Conservation (phyloP, 306 rosid genomes). For the Acacia confusa region DNA sequence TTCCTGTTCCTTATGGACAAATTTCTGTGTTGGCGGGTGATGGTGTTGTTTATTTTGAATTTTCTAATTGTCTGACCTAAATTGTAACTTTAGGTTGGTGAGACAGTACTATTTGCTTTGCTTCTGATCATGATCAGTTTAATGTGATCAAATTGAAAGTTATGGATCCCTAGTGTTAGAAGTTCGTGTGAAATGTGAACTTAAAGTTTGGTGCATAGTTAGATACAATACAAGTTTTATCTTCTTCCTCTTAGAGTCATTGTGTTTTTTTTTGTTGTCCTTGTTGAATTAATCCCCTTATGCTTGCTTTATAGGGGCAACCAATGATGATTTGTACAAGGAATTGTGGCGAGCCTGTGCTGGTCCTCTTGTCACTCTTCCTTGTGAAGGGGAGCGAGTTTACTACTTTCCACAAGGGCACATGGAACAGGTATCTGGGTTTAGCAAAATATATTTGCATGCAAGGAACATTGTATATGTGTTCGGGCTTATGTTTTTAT, state of each 20-base stretch:
- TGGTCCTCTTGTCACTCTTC: slow-evolving; percentile 96
- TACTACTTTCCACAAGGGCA: slow-evolving; percentile 98
- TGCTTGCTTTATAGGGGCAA: slow-evolving; percentile 45
- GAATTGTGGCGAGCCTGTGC: slow-evolving; percentile 99
- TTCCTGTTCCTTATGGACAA: background rate
- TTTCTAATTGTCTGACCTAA: background rate
- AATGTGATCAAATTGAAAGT: background rate
- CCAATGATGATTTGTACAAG: slow-evolving; percentile 78
- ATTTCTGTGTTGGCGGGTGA: background rate
- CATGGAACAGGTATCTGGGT: slow-evolving; percentile 95
- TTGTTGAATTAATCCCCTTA: slow-evolving; percentile 4
- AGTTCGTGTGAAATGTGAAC: background rate
- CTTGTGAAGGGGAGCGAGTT: slow-evolving; percentile 82
- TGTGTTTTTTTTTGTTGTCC: background rate
- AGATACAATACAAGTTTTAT: background rate
- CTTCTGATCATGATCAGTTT: background rate
- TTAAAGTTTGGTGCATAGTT: background rate
- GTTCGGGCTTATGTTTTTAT: background rate
- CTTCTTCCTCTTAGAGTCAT: background rate
- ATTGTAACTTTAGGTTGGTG: background rate
- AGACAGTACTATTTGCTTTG: background rate
- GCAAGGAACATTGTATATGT: slow-evolving; percentile 22
- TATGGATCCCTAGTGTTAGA: background rate
- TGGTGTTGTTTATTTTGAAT: background rate
- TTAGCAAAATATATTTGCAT: background rate